Evolutionary conservation across 2,329 filamentous ascomycete genomes (phyloP), one percentile per base, ranked within the genome.

Genomic region (Gnomoniopsis sp.): DNA sequence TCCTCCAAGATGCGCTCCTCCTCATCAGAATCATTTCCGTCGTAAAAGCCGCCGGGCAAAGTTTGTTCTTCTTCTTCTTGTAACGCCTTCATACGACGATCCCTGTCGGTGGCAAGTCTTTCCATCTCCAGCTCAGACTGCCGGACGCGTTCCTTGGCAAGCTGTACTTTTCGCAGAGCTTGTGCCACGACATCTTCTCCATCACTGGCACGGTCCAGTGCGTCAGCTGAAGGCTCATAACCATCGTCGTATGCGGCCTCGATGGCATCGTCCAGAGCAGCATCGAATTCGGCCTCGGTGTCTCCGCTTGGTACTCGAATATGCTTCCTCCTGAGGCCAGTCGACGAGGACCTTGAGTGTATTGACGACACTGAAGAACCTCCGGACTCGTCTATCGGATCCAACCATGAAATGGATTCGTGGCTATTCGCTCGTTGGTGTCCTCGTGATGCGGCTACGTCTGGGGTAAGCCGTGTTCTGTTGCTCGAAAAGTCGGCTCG

Each of bases 161-260:
- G 68, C 71, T 93, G 88, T 4, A 92, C 86, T 65, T 85, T 88
- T 44, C 83, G 80, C 65, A 87, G 75, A 3, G 85, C 83, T 62
- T 83, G 84, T 0, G 77, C 78, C 10, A 82, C 77, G 22, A 79
- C 72, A 33, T 82, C 73, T 2, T 70, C 67, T 43, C 74, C 72
- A 49, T 77, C 71, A 14, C 43, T 43, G 19, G 41, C 43, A 11
- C 51, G 52, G 10, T 51, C 55, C 19, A 55, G 33, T 14, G 53
- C 52, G 12, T 50, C 17, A 7, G 19, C 80, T 71, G 83, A 85
- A 3, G 89, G 89, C 69, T 96, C 92, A 63, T 91, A 90, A 0
- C 90, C 90, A 63, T 97, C 92, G 70, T 96, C 89, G 71, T 98
- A 99, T 6, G 93, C 95, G 53, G 93, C 93, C 72, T 98, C 95